Percentiles rank a stretch among this genome's conserved stretches.
Evolutionary conservation across 129 eudicot species (phyloP).

Genomic region (Lonicera japonica): DNA sequence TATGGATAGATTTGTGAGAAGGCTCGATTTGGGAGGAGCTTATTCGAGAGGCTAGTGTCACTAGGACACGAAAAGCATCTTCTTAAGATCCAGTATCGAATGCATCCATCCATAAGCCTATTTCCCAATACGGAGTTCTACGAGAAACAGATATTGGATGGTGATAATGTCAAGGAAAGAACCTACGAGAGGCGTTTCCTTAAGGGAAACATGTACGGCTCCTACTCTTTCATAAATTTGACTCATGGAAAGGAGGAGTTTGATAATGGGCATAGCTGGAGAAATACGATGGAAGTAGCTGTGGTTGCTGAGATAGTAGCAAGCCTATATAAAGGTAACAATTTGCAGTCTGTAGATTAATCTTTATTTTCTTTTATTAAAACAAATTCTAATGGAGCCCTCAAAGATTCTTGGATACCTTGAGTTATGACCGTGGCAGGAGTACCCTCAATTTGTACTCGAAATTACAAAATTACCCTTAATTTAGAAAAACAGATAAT

Average conservation of each 20-base stretch:
- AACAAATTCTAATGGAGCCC: too few relatives aligned
- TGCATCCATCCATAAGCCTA: slow-evolving; percentile 79
- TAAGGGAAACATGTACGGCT: slow-evolving; percentile 31
- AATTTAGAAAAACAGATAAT: too few relatives aligned
- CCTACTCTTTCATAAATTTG: slow-evolving; percentile 57
- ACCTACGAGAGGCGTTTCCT: slow-evolving; percentile 26
- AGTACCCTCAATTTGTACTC: too few relatives aligned
- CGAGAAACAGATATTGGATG: slow-evolving; percentile 41
- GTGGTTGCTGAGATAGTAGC: slow-evolving; percentile 34
- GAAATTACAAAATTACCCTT: too few relatives aligned
- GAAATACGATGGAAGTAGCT: slow-evolving; percentile 46
- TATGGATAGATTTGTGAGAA: slow-evolving; percentile 36
- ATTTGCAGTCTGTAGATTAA: not conserved
- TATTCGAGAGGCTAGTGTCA: slow-evolving; percentile 51
- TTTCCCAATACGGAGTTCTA: slow-evolving; percentile 72
- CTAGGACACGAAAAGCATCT: slow-evolving; percentile 70
- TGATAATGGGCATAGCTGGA: slow-evolving; percentile 27
- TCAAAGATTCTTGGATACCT: too few relatives aligned
- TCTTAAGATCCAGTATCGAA: slow-evolving; percentile 70
- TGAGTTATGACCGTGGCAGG: too few relatives aligned
- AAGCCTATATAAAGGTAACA: slow-evolving; percentile 43
- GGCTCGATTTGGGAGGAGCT: slow-evolving; percentile 70
- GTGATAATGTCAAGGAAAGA: slow-evolving; percentile 28
- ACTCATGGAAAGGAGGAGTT: slow-evolving; percentile 34
- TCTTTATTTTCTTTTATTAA: not conserved